phyloP scores from a whole-genome alignment of 768 basidiomycete species.

The Tulasnella sp. region DNA sequence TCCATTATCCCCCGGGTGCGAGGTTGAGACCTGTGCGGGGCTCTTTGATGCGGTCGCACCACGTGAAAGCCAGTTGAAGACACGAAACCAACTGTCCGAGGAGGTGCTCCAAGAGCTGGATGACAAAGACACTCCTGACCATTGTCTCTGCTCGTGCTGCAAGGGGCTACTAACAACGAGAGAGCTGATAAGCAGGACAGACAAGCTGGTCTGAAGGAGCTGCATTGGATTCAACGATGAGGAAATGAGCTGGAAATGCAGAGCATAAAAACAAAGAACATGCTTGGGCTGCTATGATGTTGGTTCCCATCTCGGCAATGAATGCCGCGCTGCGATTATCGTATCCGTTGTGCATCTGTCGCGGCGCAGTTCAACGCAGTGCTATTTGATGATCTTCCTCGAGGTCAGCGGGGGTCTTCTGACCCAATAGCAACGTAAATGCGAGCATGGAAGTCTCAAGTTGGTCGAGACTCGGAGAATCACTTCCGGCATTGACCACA shows the following conservation, averaged over 20 bases:
- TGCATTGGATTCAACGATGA: background rate
- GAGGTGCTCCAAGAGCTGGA: background rate
- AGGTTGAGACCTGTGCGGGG: background rate
- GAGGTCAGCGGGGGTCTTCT: background rate
- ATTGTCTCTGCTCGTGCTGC: background rate
- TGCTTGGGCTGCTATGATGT: background rate
- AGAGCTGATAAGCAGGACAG: background rate
- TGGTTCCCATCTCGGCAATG: background rate
- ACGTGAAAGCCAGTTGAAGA: background rate
- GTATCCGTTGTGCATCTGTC: background rate
- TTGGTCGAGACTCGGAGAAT: too few species aligned
- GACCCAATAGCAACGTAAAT: background rate
- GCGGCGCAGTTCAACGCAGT: background rate
- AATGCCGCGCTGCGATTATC: background rate
- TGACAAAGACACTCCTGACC: background rate
- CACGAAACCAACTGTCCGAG: background rate
- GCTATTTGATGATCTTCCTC: background rate
- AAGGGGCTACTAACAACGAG: background rate
- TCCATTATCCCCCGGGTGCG: background rate
- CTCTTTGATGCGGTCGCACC: background rate
- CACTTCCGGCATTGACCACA: too few species aligned
- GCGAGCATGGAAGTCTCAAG: too few species aligned
- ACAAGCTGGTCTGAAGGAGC: background rate
- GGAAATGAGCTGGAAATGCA: background rate
- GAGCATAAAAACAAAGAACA: background rate